A percentile compares a stretch with the other conserved stretches of the same genome.
These are phyloP conservation scores for Eucalyptus polyanthemos DNA, from an alignment of 345 rosid species.

Conservation along the genomic window DNA sequence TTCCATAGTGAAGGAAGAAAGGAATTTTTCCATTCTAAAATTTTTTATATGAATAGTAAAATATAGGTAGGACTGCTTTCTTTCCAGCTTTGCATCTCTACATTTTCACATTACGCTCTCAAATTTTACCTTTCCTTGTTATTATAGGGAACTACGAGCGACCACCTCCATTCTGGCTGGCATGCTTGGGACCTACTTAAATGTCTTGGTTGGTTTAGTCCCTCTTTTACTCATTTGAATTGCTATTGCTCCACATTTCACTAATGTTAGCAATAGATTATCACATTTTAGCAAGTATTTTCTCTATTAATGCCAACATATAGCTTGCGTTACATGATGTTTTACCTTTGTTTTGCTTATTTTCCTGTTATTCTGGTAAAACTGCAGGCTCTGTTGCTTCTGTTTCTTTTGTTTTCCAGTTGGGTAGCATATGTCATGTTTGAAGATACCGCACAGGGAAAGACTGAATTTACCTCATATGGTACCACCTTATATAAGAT, in stretches of 20 bases:
- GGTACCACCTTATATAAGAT: slow-evolving; percentile 75
- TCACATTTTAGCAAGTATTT: background rate
- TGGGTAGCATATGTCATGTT: slow-evolving; percentile 96
- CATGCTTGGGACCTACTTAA: slow-evolving; percentile 80
- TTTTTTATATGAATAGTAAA: background rate
- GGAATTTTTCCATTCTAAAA: background rate
- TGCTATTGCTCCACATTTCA: background rate
- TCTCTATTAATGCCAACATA: background rate
- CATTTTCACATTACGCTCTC: background rate
- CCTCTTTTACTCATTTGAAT: background rate
- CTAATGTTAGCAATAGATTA: background rate
- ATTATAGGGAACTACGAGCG: slow-evolving; percentile 55
- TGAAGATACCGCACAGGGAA: slow-evolving; percentile 92
- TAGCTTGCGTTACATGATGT: background rate
- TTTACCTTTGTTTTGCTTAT: background rate
- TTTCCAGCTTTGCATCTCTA: background rate
- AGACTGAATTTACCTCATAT: slow-evolving; percentile 54
- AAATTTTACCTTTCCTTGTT: background rate
- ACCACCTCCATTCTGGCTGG: slow-evolving; percentile 66
- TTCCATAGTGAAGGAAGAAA: background rate
- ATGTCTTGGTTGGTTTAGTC: slow-evolving; percentile 64
- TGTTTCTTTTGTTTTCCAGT: slow-evolving; percentile 83
- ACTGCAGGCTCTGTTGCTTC: slow-evolving; percentile 75
- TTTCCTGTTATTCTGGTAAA: slow-evolving; percentile 6
- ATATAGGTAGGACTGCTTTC: background rate